Percentiles rank a stretch among this genome's conserved stretches.
Conservation (phyloP, 1,284 basidiomycete species). For the Apiotrichum gamsii region DNA sequence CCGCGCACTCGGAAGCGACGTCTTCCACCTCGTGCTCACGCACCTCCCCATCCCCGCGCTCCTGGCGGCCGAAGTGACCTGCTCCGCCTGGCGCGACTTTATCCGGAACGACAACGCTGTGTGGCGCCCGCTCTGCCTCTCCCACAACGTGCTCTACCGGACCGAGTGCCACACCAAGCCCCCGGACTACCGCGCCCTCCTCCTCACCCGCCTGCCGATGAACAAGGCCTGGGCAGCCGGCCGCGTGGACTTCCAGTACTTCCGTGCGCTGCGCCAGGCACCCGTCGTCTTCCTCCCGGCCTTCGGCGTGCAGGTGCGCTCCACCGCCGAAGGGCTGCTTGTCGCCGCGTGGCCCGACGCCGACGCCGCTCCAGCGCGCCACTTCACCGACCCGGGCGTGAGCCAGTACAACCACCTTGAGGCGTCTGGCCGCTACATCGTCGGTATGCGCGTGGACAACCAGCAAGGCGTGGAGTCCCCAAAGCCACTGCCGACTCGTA, state of each 20-base stretch:
- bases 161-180: not conserved
- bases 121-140: slow-evolving; percentile 17
- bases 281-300: too few species aligned
- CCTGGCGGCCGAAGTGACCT: slow-evolving; percentile 15
- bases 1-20: slow-evolving; percentile 22
- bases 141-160: slow-evolving; percentile 12
- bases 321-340: too few species aligned
- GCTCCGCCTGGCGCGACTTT: slow-evolving; percentile 17
- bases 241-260: not conserved
- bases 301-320: too few species aligned
- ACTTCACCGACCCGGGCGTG: not conserved
- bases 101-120: slow-evolving; percentile 16
- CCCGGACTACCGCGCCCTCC: not conserved
- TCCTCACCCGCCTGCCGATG: not conserved
- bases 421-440: not conserved
- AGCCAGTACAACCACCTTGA: not conserved
- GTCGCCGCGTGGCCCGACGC: too few species aligned
- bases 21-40: slow-evolving; percentile 28
- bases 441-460: not conserved
- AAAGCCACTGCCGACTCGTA: not conserved
- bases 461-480: not conserved
- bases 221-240: not conserved
- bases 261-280: too few species aligned
- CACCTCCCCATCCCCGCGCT: slow-evolving; percentile 23
- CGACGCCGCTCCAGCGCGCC: too few species aligned